Evolutionary conservation across 73 alveolate species (phyloP).

Genomic region (Loxodes magnus): DNA sequence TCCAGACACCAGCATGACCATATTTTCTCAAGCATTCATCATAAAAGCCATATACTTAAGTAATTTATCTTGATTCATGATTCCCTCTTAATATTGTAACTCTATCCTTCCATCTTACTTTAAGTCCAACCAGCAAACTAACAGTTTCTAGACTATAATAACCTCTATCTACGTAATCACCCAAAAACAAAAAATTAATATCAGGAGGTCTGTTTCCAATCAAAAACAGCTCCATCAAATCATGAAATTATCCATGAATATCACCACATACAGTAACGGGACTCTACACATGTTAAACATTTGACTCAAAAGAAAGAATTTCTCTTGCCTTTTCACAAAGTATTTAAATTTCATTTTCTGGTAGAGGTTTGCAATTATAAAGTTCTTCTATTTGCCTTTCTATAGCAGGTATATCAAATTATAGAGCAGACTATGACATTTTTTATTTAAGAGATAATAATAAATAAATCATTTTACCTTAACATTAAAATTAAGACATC

Average conservation of each 20-base stretch:
- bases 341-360: constrained; percentile 63
- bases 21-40: constrained; percentile 75
- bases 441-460: no score
- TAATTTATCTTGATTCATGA: constrained; percentile 83
- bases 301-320: constrained; percentile 59
- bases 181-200: constrained; percentile 69
- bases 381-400: constrained; percentile 32
- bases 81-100: constrained; percentile 86
- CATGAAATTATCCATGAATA: constrained; percentile 88
- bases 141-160: constrained; percentile 78
- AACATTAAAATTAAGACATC: no score
- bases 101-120: constrained; percentile 75
- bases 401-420: not conserved
- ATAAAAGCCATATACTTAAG: constrained; percentile 72
- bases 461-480: no score
- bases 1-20: constrained; percentile 69
- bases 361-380: constrained; percentile 31
- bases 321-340: constrained; percentile 90
- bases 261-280: constrained; percentile 93
- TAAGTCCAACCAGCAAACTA: constrained; percentile 53
- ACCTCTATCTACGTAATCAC: constrained; percentile 87
- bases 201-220: constrained; percentile 41
- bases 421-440: no score
- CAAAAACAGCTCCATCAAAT: constrained; percentile 67
- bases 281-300: constrained; percentile 51